Percentiles rank a stretch among this genome's conserved stretches.
Evolutionary conservation across 2,329 filamentous ascomycete genomes (phyloP).

Genomic region (Venturiaceae sp.): DNA sequence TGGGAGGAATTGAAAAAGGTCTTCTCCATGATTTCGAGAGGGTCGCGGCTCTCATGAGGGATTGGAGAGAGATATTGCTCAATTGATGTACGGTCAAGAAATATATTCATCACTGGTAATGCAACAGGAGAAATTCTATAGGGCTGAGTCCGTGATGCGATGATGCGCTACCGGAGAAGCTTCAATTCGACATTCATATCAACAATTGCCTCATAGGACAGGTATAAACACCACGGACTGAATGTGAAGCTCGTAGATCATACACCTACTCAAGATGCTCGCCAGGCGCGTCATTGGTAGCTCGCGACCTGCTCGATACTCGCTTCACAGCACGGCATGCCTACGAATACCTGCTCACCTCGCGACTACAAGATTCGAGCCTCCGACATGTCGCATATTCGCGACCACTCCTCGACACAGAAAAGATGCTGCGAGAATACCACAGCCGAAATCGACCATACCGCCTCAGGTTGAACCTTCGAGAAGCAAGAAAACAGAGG

Average conservation of each 20-base stretch:
- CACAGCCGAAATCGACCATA: constrained; percentile 14
- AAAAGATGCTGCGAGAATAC: constrained; percentile 26
- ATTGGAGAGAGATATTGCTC: background rate
- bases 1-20: background rate
- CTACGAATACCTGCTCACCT: background rate
- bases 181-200: background rate
- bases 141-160: too few species aligned
- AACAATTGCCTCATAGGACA: background rate
- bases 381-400: constrained; percentile 22
- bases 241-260: background rate
- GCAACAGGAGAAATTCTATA: too few species aligned
- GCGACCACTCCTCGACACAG: constrained; percentile 31
- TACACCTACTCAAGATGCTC: background rate
- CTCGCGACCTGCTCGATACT: background rate
- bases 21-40: background rate
- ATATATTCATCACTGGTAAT: too few species aligned
- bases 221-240: background rate
- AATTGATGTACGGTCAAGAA: too few species aligned
- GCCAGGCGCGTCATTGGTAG: background rate
- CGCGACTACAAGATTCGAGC: background rate
- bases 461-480: constrained; percentile 16
- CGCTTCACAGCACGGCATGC: background rate
- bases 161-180: background rate
- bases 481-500: constrained; percentile 24
- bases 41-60: background rate